A percentile compares a stretch with the other conserved stretches of the same genome.
These are phyloP conservation scores for Sugiyamaella smithiae DNA, from an alignment of 805 yeast genomes.

Conservation along the genomic window DNA sequence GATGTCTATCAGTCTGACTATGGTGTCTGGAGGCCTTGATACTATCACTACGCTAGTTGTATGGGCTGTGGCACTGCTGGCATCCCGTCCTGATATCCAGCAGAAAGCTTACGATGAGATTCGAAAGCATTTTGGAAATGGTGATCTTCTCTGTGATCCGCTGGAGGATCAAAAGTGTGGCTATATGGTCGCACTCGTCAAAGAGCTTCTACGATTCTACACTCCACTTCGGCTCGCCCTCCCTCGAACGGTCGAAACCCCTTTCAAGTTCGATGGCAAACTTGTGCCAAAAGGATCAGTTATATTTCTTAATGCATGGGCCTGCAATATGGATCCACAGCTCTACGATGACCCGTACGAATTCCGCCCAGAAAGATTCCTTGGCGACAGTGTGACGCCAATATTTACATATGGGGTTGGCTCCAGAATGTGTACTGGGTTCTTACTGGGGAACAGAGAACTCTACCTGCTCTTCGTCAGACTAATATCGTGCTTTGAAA, in stretches of 20 bases:
- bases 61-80: slow-evolving; percentile 58
- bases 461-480: slow-evolving; percentile 53
- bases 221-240: slow-evolving; percentile 67
- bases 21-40: slow-evolving; percentile 77
- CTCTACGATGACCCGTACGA: slow-evolving; percentile 28
- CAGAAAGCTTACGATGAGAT: slow-evolving; percentile 45
- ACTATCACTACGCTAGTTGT: slow-evolving; percentile 63
- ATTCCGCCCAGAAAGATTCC: slow-evolving; percentile 33
- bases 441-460: slow-evolving; percentile 55
- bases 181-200: slow-evolving; percentile 56
- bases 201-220: slow-evolving; percentile 60
- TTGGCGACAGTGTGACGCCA: slow-evolving; percentile 23
- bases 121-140: slow-evolving; percentile 32
- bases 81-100: slow-evolving; percentile 42
- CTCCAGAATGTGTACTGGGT: slow-evolving; percentile 63
- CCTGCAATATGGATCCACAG: slow-evolving; percentile 60
- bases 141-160: slow-evolving; percentile 27
- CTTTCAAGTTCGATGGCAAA: slow-evolving; percentile 41
- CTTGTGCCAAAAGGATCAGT: slow-evolving; percentile 54
- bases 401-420: slow-evolving; percentile 51
- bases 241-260: slow-evolving; percentile 58
- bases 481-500: slow-evolving; percentile 46
- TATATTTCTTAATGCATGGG: slow-evolving; percentile 63
- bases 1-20: slow-evolving; percentile 60
- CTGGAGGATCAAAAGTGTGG: slow-evolving; percentile 33